A percentile compares a stretch with the other conserved stretches of the same genome.
These are phyloP conservation scores for Annulohypoxylon moriforme DNA, from an alignment of 495 filamentous ascomycete genomes.

Conservation along the genomic window DNA sequence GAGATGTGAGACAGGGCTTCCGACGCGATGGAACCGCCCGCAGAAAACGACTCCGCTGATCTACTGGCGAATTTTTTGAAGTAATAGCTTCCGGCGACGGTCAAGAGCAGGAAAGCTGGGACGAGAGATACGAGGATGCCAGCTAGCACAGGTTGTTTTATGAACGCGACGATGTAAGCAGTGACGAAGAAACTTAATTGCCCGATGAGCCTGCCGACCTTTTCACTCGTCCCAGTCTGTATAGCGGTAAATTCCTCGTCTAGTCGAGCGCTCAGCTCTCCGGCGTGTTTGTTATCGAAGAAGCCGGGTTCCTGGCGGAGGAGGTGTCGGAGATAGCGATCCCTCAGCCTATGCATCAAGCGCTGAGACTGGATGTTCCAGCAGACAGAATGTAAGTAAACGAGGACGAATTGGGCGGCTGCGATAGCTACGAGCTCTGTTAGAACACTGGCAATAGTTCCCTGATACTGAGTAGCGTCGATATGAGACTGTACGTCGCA, in stretches of 20 bases:
- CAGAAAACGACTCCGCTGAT: conserved; percentile 22
- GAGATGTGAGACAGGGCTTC: conserved; percentile 56
- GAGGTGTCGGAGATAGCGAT: conserved; percentile 63
- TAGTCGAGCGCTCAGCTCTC: conserved; percentile 68
- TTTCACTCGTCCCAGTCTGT: conserved; percentile 70
- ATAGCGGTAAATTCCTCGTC: conserved; percentile 68
- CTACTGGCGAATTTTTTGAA: conserved; percentile 66
- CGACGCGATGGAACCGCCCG: conserved; percentile 50
- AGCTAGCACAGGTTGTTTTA: conserved; percentile 62
- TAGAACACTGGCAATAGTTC: conserved; percentile 63
- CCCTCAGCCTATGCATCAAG: conserved; percentile 68
- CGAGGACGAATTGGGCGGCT: conserved; percentile 68
- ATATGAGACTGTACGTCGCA: conserved; percentile 49
- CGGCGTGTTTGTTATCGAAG: conserved; percentile 64
- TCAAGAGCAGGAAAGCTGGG: conserved; percentile 72
- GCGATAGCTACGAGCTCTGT: conserved; percentile 69
- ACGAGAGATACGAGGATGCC: conserved; percentile 66
- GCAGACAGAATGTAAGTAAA: conserved; percentile 64
- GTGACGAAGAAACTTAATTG: conserved; percentile 69
- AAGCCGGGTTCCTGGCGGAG: conserved; percentile 68
- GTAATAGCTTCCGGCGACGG: conserved; percentile 66
- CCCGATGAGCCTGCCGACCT: conserved; percentile 69
- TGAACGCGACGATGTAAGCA: conserved; percentile 71
- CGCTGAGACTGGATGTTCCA: conserved; percentile 71
- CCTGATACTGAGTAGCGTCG: conserved; percentile 46